Evolutionary conservation across 345 rosid genomes (phyloP).

Genomic region (Pelargonium nanum): DNA sequence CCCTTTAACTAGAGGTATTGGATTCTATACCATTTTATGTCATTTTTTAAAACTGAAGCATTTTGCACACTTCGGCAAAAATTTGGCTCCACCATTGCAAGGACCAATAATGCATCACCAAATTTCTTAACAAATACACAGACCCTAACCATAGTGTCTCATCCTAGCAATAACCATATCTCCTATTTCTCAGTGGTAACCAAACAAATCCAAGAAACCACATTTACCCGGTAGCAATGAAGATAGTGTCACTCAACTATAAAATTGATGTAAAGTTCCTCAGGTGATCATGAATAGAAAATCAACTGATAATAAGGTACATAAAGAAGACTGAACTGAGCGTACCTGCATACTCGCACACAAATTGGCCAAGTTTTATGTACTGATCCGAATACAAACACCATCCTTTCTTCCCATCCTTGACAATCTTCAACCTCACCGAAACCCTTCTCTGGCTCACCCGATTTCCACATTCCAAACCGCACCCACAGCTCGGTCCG

Average conservation of each 20-base stretch:
- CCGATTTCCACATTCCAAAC: conserved; percentile 52
- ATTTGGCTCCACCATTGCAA: too few species aligned
- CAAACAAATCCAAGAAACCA: neutral
- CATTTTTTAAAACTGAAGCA: too few species aligned
- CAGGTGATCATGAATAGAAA: too few species aligned
- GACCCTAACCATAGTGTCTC: neutral
- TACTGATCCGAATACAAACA: conserved; percentile 60
- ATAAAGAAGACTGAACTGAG: neutral
- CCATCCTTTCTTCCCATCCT: conserved; percentile 69
- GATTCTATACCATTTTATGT: too few species aligned
- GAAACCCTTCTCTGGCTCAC: conserved; percentile 48
- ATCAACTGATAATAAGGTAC: too few species aligned
- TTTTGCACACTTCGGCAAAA: too few species aligned
- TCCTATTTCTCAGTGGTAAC: neutral
- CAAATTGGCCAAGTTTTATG: conserved; percentile 50
- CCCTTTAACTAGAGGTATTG: too few species aligned
- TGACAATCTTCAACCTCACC: conserved; percentile 50
- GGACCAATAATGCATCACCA: too few species aligned
- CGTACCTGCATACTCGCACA: conserved; percentile 83
- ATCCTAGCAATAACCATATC: neutral
- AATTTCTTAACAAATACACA: too few species aligned
- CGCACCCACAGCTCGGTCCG: conserved; percentile 57
- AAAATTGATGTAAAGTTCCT: neutral
- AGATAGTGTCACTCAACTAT: neutral
- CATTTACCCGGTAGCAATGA: neutral